These are phyloP conservation scores for Notholithocarpus densiflorus DNA, from an alignment of 306 rosid genomes.

Conservation along the genomic window DNA sequence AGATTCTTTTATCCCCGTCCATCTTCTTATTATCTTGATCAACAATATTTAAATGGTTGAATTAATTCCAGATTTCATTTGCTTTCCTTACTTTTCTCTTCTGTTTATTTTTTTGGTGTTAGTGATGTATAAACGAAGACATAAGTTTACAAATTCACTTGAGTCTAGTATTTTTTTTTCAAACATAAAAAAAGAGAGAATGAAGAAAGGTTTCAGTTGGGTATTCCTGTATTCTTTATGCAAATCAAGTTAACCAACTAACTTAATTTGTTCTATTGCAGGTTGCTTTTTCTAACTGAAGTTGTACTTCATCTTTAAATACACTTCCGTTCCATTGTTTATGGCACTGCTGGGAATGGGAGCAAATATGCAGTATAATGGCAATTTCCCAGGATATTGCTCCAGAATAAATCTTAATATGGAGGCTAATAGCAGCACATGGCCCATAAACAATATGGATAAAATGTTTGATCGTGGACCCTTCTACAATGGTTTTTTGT, in stretches of 20 bases:
- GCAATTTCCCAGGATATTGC: slow-evolving; percentile 29
- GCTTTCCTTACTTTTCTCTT: background rate
- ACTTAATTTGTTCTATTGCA: slow-evolving; percentile 16
- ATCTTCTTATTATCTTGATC: background rate
- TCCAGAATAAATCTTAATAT: slow-evolving; percentile 29
- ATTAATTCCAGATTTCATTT: background rate
- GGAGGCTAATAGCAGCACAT: slow-evolving; percentile 39
- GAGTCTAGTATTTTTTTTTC: background rate
- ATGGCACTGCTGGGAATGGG: slow-evolving; percentile 50
- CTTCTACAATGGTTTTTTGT: slow-evolving; percentile 25
- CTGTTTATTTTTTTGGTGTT: background rate
- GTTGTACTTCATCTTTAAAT: slow-evolving; percentile 17
- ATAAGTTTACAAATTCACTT: background rate
- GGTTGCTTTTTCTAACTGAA: slow-evolving; percentile 29
- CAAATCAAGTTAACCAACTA: background rate
- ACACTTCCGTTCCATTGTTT: slow-evolving; percentile 20
- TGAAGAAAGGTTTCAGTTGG: background rate
- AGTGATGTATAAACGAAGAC: background rate
- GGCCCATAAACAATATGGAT: slow-evolving; percentile 30
- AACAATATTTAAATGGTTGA: background rate
- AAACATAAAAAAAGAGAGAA: too few species aligned
- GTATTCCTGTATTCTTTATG: background rate
- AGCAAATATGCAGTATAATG: slow-evolving; percentile 37
- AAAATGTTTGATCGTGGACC: slow-evolving; percentile 17
- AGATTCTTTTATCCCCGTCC: background rate